Percentiles rank a stretch among this genome's conserved stretches.
Evolutionary conservation across 495 filamentous ascomycete genomes (phyloP).

Genomic region (Hyphodiscus hymeniophilus): DNA sequence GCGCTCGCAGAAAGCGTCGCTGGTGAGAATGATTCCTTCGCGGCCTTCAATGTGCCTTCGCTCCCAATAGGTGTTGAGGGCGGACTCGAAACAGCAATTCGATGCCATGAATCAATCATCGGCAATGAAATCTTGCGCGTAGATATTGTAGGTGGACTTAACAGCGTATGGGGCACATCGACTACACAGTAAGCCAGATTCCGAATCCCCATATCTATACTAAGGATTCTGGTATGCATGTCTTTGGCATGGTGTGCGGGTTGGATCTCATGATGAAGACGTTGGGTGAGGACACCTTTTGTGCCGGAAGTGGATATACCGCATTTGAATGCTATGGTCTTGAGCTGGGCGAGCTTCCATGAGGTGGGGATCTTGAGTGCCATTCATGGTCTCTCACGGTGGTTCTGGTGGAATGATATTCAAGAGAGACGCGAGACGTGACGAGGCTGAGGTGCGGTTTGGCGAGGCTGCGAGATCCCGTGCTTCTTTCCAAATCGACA

Average conservation of each 20-base stretch:
- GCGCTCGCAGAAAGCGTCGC: slow-evolving; percentile 30
- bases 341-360: slow-evolving; percentile 18
- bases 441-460: too few relatives aligned
- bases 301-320: slow-evolving; percentile 20
- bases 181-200: slow-evolving; percentile 73
- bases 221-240: slow-evolving; percentile 49
- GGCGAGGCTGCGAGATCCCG: too few relatives aligned
- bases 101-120: slow-evolving; percentile 30
- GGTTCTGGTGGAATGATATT: background rate
- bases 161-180: slow-evolving; percentile 25
- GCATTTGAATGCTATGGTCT: slow-evolving; percentile 18
- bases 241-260: background rate
- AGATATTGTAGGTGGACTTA: background rate
- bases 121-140: slow-evolving; percentile 7
- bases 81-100: slow-evolving; percentile 24
- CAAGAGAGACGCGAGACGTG: too few relatives aligned
- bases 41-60: background rate
- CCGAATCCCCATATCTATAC: slow-evolving; percentile 81
- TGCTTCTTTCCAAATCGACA: too few relatives aligned
- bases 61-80: background rate
- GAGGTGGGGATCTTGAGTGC: slow-evolving; percentile 18
- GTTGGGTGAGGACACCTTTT: slow-evolving; percentile 21
- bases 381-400: slow-evolving; percentile 16
- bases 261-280: slow-evolving; percentile 19
- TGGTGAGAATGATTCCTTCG: slow-evolving; percentile 21